Evolutionary conservation across 2,329 filamentous ascomycete genomes (phyloP), one percentile per base, ranked within the genome.

Genomic region (Apiospora saccharicola): DNA sequence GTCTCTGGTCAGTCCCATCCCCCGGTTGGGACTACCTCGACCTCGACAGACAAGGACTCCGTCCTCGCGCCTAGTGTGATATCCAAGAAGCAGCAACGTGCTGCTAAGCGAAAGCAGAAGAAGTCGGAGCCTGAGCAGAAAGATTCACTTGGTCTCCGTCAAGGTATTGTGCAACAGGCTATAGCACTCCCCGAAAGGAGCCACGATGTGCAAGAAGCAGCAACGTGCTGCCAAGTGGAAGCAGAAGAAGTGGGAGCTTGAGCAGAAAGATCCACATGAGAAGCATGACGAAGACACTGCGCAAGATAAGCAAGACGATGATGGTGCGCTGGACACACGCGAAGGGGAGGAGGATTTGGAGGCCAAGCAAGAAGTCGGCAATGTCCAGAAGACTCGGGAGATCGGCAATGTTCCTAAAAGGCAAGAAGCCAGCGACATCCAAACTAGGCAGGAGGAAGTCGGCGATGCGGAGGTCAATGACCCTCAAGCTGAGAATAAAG

Each of bases 51-150:
- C 53, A 61, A 61, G 53, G 30, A 61, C 8, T 12, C 30, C 16
- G 53, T n/a, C 19, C 3, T n/a, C 30, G 19, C 53, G 30, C 37
- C 53, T 34, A 37, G 57, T n/a, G 34, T 41, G 8, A 34, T 64
- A 19, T 64, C 57, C 19, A 64, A 64, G 57, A 64, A 64, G 34
- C 57, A 64, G 57, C 34, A 41, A 16, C 57, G 34, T 22, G 68
- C 67, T 47, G 37, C 34, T 10, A 49, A 43, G 46, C 43, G 46
- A 61, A 76, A 70, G 69, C 14, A 67, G 26, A 75, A 69, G 69
- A 79, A 77, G 69, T 74, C 71, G 30, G 77, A 73, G 69, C 73
- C 76, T 69, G 72, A 77, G 24, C 75, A 72, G 13, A 34, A 64
- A 19, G 57, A 37, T 4, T 10, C 4, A 30, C 26, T 2, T 4